These are phyloP conservation scores for Trichophyton verrucosum DNA, from an alignment of 2,329 filamentous ascomycete genomes.

Conservation along the genomic window DNA sequence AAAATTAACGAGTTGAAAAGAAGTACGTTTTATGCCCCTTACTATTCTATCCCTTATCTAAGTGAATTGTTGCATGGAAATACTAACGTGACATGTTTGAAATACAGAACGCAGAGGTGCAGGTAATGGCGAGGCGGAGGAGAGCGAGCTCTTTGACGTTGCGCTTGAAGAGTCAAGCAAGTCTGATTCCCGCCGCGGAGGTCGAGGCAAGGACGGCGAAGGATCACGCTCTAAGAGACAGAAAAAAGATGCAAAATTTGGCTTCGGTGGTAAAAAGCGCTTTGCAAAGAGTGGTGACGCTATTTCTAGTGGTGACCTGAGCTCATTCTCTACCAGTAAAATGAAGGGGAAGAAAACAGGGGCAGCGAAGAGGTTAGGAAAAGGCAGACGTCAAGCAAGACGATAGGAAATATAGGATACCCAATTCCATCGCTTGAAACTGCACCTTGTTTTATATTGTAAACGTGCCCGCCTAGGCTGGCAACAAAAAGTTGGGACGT, in stretches of 20 bases:
- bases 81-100: constrained; percentile 13
- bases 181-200: constrained; percentile 35
- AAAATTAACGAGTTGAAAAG: constrained; percentile 93
- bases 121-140: constrained; percentile 51
- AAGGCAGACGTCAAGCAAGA: constrained; percentile 34
- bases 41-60: neutral
- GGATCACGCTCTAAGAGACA: constrained; percentile 55
- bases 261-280: constrained; percentile 91
- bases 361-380: constrained; percentile 38
- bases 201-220: constrained; percentile 24
- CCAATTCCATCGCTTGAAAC: neutral
- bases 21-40: constrained; percentile 49
- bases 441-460: neutral
- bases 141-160: constrained; percentile 84
- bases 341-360: constrained; percentile 54
- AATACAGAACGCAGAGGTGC: constrained; percentile 64
- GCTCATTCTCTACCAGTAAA: constrained; percentile 65
- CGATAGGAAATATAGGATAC: neutral
- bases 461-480: neutral
- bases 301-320: constrained; percentile 64
- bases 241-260: constrained; percentile 91
- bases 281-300: constrained; percentile 86
- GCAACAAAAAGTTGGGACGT: no score
- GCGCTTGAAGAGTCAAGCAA: constrained; percentile 60
- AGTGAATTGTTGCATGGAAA: constrained; percentile 11